These are phyloP conservation scores for Yamadazyma blattariae DNA, from an alignment of 1,139 yeast species.

Conservation along the genomic window DNA sequence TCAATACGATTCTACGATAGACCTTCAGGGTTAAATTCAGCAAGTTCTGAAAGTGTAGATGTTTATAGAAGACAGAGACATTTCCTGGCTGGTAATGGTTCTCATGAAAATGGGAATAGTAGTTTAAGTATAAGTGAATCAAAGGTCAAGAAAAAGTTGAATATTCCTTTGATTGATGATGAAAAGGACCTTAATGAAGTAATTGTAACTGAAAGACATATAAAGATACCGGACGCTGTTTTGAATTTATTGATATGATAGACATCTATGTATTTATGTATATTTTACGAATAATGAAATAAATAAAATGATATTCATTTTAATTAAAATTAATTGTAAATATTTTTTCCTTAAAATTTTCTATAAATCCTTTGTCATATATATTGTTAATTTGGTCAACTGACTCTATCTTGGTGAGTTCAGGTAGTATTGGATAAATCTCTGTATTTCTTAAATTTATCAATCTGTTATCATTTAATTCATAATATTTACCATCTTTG, in stretches of 20 bases:
- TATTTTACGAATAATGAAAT: neutral
- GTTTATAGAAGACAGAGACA: no score
- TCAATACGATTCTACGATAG: no score
- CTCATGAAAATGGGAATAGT: no score
- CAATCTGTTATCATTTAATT: slow-evolving; percentile 16
- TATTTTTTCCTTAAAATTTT: slow-evolving; percentile 35
- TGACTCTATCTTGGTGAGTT: slow-evolving; percentile 5
- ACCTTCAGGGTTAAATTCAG: neutral
- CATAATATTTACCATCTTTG: slow-evolving; percentile 17
- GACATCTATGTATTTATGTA: no score
- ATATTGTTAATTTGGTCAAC: slow-evolving; percentile 51
- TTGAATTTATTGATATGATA: slow-evolving; percentile 1
- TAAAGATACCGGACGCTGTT: slow-evolving; percentile 5
- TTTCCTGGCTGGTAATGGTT: no score
- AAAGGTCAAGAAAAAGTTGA: slow-evolving; percentile 3
- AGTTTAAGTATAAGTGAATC: no score
- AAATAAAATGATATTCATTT: no score
- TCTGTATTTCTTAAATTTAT: slow-evolving; percentile 12
- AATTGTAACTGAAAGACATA: neutral
- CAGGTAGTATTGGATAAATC: slow-evolving; percentile 6
- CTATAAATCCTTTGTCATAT: slow-evolving; percentile 64
- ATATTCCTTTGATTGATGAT: slow-evolving; percentile 2
- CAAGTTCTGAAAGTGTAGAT: neutral
- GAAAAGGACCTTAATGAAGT: slow-evolving; percentile 2
- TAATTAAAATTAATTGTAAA: slow-evolving; percentile 1